These are phyloP conservation scores for Apophysomyces variabilis DNA, from an alignment of 371 early-diverging fungal genomes.

Conservation along the genomic window DNA sequence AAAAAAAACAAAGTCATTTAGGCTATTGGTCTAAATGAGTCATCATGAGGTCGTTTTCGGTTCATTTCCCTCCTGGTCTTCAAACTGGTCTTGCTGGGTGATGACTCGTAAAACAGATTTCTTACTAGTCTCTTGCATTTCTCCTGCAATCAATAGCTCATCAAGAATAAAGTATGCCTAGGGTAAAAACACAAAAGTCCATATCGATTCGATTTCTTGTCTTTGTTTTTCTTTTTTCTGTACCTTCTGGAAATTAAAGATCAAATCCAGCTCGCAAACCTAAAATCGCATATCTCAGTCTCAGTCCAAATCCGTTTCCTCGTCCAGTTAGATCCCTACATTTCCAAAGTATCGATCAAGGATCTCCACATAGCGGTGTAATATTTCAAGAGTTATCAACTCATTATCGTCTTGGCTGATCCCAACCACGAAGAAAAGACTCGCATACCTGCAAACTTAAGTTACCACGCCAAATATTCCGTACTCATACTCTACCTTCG, in stretches of 20 bases:
- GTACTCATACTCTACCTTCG: slow-evolving; percentile 41
- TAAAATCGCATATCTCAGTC: slow-evolving; percentile 24
- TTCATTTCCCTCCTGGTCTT: slow-evolving; percentile 73
- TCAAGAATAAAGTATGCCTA: slow-evolving; percentile 87
- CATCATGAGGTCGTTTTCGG: slow-evolving; percentile 36
- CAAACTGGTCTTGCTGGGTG: slow-evolving; percentile 77
- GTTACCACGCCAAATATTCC: not conserved
- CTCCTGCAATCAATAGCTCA: slow-evolving; percentile 84
- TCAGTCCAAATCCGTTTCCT: not conserved
- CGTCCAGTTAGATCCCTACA: slow-evolving; percentile 48
- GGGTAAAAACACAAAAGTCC: slow-evolving; percentile 72
- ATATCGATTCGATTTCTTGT: slow-evolving; percentile 84
- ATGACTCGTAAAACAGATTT: slow-evolving; percentile 77
- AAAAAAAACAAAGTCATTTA: not conserved
- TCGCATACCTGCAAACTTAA: slow-evolving; percentile 82
- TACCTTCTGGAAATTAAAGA: slow-evolving; percentile 88
- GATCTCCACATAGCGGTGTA: slow-evolving; percentile 97
- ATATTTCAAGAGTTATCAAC: slow-evolving; percentile 89
- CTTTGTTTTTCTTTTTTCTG: slow-evolving; percentile 68
- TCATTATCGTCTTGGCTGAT: slow-evolving; percentile 93
- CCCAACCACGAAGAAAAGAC: slow-evolving; percentile 95
- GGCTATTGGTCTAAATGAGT: not conserved
- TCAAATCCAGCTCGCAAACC: slow-evolving; percentile 90
- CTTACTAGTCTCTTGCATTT: slow-evolving; percentile 84
- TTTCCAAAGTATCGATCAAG: slow-evolving; percentile 97